Base-by-base conservation (phyloP, 192 early-diverging fungal species). In the Backusella westeae region DNA sequence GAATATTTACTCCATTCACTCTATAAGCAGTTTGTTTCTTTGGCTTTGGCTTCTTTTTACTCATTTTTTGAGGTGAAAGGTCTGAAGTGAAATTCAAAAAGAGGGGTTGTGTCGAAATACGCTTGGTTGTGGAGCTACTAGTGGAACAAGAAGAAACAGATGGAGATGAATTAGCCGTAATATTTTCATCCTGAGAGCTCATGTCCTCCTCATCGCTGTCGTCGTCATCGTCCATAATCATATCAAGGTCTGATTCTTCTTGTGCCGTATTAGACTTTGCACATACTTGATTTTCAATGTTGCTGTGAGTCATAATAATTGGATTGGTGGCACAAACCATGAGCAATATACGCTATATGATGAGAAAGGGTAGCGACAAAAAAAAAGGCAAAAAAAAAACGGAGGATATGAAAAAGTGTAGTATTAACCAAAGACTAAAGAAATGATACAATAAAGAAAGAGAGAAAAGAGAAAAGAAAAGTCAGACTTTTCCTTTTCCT, bases 41-140 rank as follows among this genome's bases (percentile, higher is more conserved):
- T 49, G 49, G 17, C 17, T 59, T 68, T 69, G 44, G 23, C 32
- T 78, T 78, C 67, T 78, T 78, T 46, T 78, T 78, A 17, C 44
- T 68, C 36, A 59, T 74, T n/a, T 73, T 74, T 44, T 78, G 77
- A 35, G 72, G 72, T 41, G 67, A 69, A 3, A 78, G 77, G 34
- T 78, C 72, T 14, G 77, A 78, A 10, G 72, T 74, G 26, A 78
- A 78, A 19, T 78, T 78, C 14, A 78, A 52, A 39, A 78, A 78
- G n/a, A 78, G 26, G 21, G 72, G 66, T 23, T 68, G 73, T n/a
- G 34, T 75, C 6, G 21, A 23, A 34, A 23, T 34, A 41, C n/a
- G 73, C 23, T 63, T 34, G 19, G 4, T 65, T 19, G 15, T 73
- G 9, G 67, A 38, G n/a, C 17, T 69, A 36, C 34, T 21, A 39